Evolutionary conservation across 2,329 filamentous ascomycete genomes (phyloP).

Genomic region (Dactylellina leptospora): DNA sequence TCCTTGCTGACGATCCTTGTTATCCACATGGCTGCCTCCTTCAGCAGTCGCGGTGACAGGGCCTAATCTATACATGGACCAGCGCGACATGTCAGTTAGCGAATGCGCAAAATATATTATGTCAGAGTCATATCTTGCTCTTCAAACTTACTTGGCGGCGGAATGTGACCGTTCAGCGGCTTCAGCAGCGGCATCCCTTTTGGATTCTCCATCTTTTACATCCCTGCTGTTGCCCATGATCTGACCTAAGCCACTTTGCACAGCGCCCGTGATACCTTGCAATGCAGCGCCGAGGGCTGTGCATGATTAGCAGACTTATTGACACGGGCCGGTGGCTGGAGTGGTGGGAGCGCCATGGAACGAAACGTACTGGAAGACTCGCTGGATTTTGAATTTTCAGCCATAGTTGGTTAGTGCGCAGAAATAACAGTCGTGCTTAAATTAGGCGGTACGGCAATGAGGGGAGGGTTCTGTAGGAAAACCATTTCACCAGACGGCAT

Average conservation of each 20-base stretch:
- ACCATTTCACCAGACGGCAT: too few relatives aligned
- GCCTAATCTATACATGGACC: conserved; percentile 64
- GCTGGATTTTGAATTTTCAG: too few relatives aligned
- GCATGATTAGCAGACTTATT: too few relatives aligned
- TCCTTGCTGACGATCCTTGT: conserved; percentile 75
- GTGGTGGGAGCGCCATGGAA: too few relatives aligned
- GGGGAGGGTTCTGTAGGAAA: too few relatives aligned
- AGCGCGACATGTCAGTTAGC: neutral
- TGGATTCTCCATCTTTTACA: conserved; percentile 34
- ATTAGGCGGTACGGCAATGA: too few relatives aligned
- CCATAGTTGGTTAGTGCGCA: too few relatives aligned
- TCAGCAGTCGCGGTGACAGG: conserved; percentile 74
- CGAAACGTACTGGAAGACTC: too few relatives aligned
- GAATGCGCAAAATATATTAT: neutral
- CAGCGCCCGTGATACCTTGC: conserved; percentile 26
- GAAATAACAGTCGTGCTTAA: too few relatives aligned
- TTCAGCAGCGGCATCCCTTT: conserved; percentile 63
- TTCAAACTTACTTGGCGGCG: conserved; percentile 65
- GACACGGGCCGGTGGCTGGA: too few relatives aligned
- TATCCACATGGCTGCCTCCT: conserved; percentile 75
- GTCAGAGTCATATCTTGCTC: neutral
- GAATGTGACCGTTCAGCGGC: conserved; percentile 80
- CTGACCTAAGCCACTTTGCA: conserved; percentile 42
- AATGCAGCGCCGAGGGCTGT: conserved; percentile 32
- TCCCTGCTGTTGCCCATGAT: conserved; percentile 35